Percentiles rank a stretch among this genome's conserved stretches.
Evolutionary conservation across 352 stramenopile genomes (phyloP).

Genomic region (Pythium guiyangense): DNA sequence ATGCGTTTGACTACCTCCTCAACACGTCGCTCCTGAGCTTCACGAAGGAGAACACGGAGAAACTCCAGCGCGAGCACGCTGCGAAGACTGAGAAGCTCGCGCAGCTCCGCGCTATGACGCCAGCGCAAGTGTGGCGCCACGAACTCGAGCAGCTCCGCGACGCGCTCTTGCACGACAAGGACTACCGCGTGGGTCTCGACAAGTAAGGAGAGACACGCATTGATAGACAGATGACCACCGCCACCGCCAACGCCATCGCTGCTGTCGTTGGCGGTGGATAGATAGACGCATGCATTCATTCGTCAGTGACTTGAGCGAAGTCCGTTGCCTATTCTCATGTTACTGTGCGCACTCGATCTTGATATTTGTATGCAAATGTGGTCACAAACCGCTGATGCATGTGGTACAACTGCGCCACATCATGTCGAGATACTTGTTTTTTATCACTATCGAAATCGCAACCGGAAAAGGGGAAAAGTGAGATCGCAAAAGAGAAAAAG

Average conservation of each 20-base stretch:
- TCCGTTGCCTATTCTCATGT: no score
- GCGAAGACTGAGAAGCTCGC: conserved; percentile 88
- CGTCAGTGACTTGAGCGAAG: no score
- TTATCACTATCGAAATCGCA: neutral
- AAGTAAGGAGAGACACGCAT: conserved; percentile 14
- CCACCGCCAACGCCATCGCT: no score
- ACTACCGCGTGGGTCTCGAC: conserved; percentile 29
- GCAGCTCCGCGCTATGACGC: conserved; percentile 78
- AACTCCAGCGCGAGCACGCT: conserved; percentile 89
- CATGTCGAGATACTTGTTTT: neutral
- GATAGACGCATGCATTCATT: neutral
- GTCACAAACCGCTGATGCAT: no score
- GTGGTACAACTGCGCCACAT: neutral
- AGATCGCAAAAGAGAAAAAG: neutral
- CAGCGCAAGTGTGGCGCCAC: conserved; percentile 84
- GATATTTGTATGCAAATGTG: no score
- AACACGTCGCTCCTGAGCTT: conserved; percentile 98
- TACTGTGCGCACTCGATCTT: no score
- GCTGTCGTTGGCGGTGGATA: neutral
- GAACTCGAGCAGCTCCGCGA: conserved; percentile 59
- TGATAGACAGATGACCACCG: no score
- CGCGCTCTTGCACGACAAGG: conserved; percentile 59
- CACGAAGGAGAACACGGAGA: conserved; percentile 93
- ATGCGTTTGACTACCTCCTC: conserved; percentile 97
- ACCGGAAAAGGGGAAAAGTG: neutral